These are phyloP conservation scores for Hypoxylon sp. DNA, from an alignment of 2,329 filamentous ascomycete genomes.

Conservation along the genomic window DNA sequence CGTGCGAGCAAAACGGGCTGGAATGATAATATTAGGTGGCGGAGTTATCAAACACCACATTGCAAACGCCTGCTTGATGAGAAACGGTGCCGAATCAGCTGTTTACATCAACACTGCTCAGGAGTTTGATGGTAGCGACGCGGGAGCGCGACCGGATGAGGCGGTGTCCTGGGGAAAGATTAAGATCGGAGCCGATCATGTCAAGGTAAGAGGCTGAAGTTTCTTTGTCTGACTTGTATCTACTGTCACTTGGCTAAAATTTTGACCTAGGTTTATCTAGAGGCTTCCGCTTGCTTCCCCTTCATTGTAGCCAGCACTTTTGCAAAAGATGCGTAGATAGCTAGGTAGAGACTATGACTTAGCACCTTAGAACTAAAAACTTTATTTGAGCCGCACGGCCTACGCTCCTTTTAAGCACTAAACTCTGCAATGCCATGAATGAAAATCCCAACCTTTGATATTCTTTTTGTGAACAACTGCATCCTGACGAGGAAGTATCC, in stretches of 20 bases:
- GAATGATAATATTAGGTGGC: slow-evolving; percentile 96
- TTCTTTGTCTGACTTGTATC: neutral
- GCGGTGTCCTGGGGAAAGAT: slow-evolving; percentile 99
- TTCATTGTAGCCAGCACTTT: slow-evolving; percentile 78
- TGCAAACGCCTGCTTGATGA: slow-evolving; percentile 96
- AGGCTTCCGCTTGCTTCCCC: slow-evolving; percentile 75
- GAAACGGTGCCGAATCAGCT: slow-evolving; percentile 95
- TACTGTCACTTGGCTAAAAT: slow-evolving; percentile 26
- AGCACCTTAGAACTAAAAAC: slow-evolving; percentile 5
- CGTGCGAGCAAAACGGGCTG: slow-evolving; percentile 86
- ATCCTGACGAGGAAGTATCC: neutral
- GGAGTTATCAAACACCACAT: slow-evolving; percentile 99
- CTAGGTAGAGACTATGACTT: slow-evolving; percentile 15
- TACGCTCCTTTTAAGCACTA: neutral
- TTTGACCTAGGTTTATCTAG: slow-evolving; percentile 69
- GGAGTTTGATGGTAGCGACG: slow-evolving; percentile 98
- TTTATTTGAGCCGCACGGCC: slow-evolving; percentile 15
- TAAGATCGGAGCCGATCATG: slow-evolving; percentile 86
- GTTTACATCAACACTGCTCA: slow-evolving; percentile 98
- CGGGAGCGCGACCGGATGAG: slow-evolving; percentile 93
- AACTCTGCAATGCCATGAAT: slow-evolving; percentile 3
- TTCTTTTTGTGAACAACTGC: neutral
- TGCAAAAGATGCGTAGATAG: slow-evolving; percentile 64
- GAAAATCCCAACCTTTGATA: neutral
- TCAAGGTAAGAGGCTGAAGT: slow-evolving; percentile 75